Base-by-base conservation (phyloP, 305 asterid species). In the Ajuga reptans region DNA sequence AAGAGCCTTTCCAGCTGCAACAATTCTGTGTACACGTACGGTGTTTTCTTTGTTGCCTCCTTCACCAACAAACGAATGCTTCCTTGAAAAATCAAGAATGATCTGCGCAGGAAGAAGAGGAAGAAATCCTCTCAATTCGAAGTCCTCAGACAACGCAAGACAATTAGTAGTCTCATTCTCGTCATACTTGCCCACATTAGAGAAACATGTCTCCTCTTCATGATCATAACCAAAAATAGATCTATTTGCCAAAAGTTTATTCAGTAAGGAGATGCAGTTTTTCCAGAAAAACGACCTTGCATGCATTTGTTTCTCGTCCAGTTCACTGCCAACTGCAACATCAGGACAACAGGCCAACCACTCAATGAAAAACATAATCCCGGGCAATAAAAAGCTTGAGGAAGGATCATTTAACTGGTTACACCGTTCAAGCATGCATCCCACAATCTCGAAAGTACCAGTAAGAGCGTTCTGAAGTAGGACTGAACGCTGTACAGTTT, bases 261-360 rank as follows among this genome's bases (percentile, higher is more conserved):
- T 92, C 29, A 88, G 73, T 24, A 92, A 87, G 56, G 78, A 60
- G 50, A 87, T 76, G 65, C 91, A 90, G 16, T 79, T 82, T 54
- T 77, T 82, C 98, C 98, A 92, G 83, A 90, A 92, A 64, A 85
- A 81, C 1, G 79, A 81, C 71, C 89, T 85, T 11, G 95, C 88
- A 36, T 67, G 78, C 10, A 72, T 66, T 69, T 90, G 93, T 69
- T 87, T 88, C 79, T 90, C 98, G 75, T 87, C 95, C 66, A 80
- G 71, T 59, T 87, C 95, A 77, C 83, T 78, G 72, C 87, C 88
- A 36, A 81, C 78, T 4, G 88, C 93, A 75, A 88, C 78, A 85
- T 92, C 94, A 33, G 79, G 89, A 71, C 71, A 81, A 78, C 92
- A 88, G 56, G 96, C 98, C 77, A 92, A 76, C 98, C 97, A 92